These are phyloP conservation scores for Mucor lusitanicus DNA, from an alignment of 371 early-diverging fungal species.

Conservation along the genomic window DNA sequence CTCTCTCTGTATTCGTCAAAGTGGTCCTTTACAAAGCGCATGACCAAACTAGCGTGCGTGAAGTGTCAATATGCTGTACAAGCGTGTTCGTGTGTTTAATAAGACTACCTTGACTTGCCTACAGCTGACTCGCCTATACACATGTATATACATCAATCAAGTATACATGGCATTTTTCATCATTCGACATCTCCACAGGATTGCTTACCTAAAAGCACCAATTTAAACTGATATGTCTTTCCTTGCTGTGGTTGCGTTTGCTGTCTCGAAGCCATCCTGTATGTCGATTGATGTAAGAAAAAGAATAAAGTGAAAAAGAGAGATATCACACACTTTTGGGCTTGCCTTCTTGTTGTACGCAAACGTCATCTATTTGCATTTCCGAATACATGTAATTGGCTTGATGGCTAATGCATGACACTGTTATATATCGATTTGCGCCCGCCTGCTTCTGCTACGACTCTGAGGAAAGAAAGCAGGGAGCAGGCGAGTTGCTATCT, in stretches of 20 bases:
- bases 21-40: conserved; percentile 95
- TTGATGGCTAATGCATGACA: neutral
- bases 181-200: no score
- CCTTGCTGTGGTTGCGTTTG: conserved; percentile 18
- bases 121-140: conserved; percentile 91
- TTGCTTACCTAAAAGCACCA: conserved; percentile 73
- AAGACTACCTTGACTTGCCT: conserved; percentile 80
- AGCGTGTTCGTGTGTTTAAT: no score
- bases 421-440: neutral
- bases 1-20: conserved; percentile 98
- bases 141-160: no score
- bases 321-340: neutral
- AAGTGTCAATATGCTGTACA: neutral
- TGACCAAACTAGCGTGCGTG: conserved; percentile 84
- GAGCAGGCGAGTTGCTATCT: neutral
- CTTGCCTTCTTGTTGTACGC: neutral
- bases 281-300: neutral
- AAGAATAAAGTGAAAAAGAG: no score
- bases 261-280: neutral
- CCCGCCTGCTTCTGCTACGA: neutral
- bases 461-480: neutral
- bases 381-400: neutral
- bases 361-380: conserved; percentile 2
- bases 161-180: neutral
- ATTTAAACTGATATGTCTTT: conserved; percentile 76